Base-by-base conservation (phyloP, 2,329 filamentous ascomycete species). In the Reticulascus tulasneorum region DNA sequence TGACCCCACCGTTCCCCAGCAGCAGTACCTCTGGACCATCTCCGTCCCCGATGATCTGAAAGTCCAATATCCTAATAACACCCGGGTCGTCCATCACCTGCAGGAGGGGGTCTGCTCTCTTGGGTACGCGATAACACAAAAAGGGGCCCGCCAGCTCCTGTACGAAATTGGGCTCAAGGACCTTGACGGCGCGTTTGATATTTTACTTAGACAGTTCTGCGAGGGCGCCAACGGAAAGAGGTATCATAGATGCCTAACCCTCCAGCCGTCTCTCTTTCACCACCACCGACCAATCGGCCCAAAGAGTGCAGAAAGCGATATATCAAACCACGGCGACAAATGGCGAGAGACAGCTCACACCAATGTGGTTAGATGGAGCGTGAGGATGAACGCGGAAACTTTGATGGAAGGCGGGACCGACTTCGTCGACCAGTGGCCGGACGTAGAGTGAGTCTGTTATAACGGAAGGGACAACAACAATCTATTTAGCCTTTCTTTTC, bases 151-250 rank as follows among this genome's bases (percentile, higher is more conserved):
- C 5, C 58, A 54, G 37, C 39, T 72, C 9, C 52, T 73, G 5
- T 62, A 59, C 41, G 59, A 66, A 47, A 54, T 72, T 17, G 67
- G 62, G 0, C 40, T 73, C 13, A 60, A 63, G 45, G 55, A 56
- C 10, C 46, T 67, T 23, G 61, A 54, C 11, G 51, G 52, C 12
- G 53, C 62, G 0, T 66, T 61, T 42, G 72, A 76, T 42, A 54
- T 70, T 20, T 58, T 67, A 43, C 46, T 75, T 31, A 51, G 65
- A 9, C 62, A 65, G 33, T 67, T 68, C 51, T 74, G 71, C 45
- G 63, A 67, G 17, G 64, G 64, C 0, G 32, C 28, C 5, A 47
- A 56, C 7, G 54, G 55, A 1, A 54, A 59, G 32, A 47, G 51
- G 25, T 43, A 60, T 38, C 55, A 63, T 33, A 59, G 54, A 28